Evolutionary conservation across 192 early-diverging fungal genomes (phyloP), one percentile per base, ranked within the genome.

Genomic region (Coemansia sp.): DNA sequence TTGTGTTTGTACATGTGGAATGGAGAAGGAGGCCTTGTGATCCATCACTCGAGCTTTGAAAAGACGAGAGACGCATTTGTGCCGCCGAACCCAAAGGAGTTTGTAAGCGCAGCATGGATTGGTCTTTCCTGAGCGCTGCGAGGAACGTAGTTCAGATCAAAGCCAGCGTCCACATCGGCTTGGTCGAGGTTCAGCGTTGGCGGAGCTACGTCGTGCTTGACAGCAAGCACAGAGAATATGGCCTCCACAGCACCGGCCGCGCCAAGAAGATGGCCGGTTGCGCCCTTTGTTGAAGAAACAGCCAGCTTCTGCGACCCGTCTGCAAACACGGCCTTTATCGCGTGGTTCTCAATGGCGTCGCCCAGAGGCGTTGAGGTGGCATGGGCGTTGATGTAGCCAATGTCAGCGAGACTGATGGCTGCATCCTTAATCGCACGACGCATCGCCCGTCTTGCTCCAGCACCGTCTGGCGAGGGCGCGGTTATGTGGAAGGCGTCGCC

Each of bases 401-500:
- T 79, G 54, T 90, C 88, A 12, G 74, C 73, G 0, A 89, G 82
- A 4, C 65, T 57, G 60, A 93, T 66, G 2, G 85, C 77, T 1
- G 91, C 90, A 11, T 77, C 67, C 43, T 85, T 79, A 40, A 98
- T 65, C 2, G 95, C 94, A 5, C 91, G 76, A 40, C 71, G 70
- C 96, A 98, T 98, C 7, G 96, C 93, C 22, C 87, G 83, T n/a
- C 84, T 87, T 0, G 96, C 96, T 9, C 96, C 96, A 11, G 75
- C 68, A 7, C 96, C 96, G 67, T 93, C 89, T 7, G 87, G 85
- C 0, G 93, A 92, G 4, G 96, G 96, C 0, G 95, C 91, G 13
- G 96, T 98, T 75, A 97, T 96, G 72, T 98, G 96, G 74, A 92
- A 87, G 10, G 88, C 96, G 69, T 96, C 96, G 32, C 91, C 90